Conservation (phyloP, 768 basidiomycete species). For the Lepiota brunneoincarnata region DNA sequence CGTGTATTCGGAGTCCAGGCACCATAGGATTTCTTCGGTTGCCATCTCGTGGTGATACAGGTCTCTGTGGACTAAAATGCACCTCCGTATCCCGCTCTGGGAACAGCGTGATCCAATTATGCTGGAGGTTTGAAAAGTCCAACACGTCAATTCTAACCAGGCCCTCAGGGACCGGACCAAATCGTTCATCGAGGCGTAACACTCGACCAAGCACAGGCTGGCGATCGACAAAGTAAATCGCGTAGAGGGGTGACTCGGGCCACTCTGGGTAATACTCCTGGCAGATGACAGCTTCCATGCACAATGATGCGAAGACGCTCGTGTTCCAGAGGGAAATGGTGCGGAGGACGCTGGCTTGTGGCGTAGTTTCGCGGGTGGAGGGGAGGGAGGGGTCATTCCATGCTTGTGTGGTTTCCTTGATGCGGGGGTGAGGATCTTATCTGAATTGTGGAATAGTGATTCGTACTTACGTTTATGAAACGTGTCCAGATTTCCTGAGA, state of each 20-base stretch:
- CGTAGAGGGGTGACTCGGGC: slow-evolving; percentile 21
- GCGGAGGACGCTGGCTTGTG: slow-evolving; percentile 21
- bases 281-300: slow-evolving; percentile 15
- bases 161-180: slow-evolving; percentile 19
- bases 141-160: slow-evolving; percentile 21
- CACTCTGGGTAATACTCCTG: slow-evolving; percentile 17
- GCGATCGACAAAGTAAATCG: slow-evolving; percentile 24
- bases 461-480: slow-evolving; percentile 1
- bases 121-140: slow-evolving; percentile 11
- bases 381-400: slow-evolving; percentile 16
- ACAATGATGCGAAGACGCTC: neutral
- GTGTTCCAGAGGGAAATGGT: slow-evolving; percentile 12
- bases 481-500: slow-evolving; percentile 1
- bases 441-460: neutral
- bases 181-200: slow-evolving; percentile 16
- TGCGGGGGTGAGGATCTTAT: too few relatives aligned
- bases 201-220: slow-evolving; percentile 4
- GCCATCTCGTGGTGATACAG: neutral
- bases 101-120: slow-evolving; percentile 1
- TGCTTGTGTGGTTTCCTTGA: slow-evolving; percentile 16
- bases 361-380: slow-evolving; percentile 1
- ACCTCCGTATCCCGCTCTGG: slow-evolving; percentile 1
- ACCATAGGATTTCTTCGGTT: neutral
- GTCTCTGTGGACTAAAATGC: neutral
- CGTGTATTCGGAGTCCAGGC: too few relatives aligned